phyloP scores from a whole-genome alignment of 352 stramenopile genomes.

The Pythium grandisporangium region DNA sequence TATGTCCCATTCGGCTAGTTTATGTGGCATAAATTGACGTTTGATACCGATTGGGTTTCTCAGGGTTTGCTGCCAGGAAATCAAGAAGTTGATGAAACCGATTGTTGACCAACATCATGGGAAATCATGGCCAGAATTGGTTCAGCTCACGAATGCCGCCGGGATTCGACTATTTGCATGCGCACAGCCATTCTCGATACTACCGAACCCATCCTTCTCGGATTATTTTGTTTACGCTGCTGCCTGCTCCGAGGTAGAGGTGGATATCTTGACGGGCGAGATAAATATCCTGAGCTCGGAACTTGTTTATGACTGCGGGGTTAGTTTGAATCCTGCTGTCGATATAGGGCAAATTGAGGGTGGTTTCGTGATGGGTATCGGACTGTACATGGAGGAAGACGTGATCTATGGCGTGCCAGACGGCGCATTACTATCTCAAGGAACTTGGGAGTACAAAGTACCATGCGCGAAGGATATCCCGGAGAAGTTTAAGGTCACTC shows the following conservation, averaged over 20 bases:
- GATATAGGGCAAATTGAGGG: constrained; percentile 66
- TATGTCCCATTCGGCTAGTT: background rate
- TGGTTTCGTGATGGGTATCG: constrained; percentile 42
- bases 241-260: constrained; percentile 29
- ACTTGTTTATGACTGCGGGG: constrained; percentile 48
- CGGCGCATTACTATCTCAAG: constrained; percentile 21
- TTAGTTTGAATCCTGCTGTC: constrained; percentile 32
- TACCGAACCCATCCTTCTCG: constrained; percentile 7
- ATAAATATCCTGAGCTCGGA: constrained; percentile 25
- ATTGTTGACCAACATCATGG: constrained; percentile 9
- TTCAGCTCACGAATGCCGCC: constrained; percentile 6
- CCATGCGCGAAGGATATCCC: constrained; percentile 32
- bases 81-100: constrained; percentile 27
- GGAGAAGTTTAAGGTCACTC: constrained; percentile 26
- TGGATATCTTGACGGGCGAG: constrained; percentile 52
- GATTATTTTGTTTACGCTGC: constrained; percentile 41
- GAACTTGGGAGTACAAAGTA: constrained; percentile 50
- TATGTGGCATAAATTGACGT: constrained; percentile 13
- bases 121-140: constrained; percentile 14
- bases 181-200: constrained; percentile 10
- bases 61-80: constrained; percentile 29
- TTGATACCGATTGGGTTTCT: constrained; percentile 25
- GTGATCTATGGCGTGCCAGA: constrained; percentile 15
- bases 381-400: constrained; percentile 36
- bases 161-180: constrained; percentile 20